A percentile compares a stretch with the other conserved stretches of the same genome.
These are phyloP conservation scores for Pelargonium australe DNA, from an alignment of 441 rosid genomes.

Conservation along the genomic window DNA sequence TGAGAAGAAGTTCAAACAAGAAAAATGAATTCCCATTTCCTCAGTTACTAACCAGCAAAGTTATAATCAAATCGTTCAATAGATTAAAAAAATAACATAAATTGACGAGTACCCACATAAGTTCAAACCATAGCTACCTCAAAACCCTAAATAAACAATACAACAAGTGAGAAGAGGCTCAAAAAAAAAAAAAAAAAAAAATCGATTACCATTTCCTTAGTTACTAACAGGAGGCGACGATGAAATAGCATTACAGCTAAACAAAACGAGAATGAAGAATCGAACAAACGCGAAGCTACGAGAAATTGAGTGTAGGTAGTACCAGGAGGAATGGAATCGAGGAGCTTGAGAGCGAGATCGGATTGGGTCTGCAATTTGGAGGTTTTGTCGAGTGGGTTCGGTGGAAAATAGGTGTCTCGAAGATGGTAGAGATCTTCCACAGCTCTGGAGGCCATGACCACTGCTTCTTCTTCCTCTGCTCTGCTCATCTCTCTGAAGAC, in stretches of 20 bases:
- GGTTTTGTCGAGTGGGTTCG: constrained; percentile 42
- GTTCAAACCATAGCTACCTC: too few species aligned
- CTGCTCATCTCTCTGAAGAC: constrained; percentile 18
- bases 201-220: background rate
- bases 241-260: background rate
- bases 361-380: constrained; percentile 41
- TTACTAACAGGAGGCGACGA: background rate
- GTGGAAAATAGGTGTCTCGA: constrained; percentile 54
- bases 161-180: background rate
- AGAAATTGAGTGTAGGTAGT: background rate
- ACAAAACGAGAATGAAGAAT: background rate
- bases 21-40: too few species aligned
- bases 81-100: too few species aligned
- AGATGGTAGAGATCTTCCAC: constrained; percentile 42
- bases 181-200: background rate
- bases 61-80: too few species aligned
- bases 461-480: constrained; percentile 27
- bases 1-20: too few species aligned
- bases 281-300: background rate
- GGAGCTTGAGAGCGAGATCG: constrained; percentile 45
- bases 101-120: too few species aligned
- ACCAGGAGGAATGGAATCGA: constrained; percentile 64
- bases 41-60: too few species aligned
- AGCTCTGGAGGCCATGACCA: constrained; percentile 37
- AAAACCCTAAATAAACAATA: too few species aligned